Evolutionary conservation across 176 grass and related monocot genomes (phyloP).

Genomic region (Oryza officinalis): DNA sequence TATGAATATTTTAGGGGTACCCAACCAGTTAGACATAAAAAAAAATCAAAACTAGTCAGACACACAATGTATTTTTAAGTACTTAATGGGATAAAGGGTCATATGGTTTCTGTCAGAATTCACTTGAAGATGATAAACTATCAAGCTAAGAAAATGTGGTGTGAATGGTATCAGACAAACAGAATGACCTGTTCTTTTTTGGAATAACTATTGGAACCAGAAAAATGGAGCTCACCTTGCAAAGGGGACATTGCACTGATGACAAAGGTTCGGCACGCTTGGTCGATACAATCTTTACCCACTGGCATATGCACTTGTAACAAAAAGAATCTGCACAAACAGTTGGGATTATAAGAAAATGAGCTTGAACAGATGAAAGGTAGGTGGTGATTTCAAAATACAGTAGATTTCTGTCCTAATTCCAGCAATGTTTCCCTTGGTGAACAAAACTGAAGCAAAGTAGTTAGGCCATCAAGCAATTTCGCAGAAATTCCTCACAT

Average conservation of each 20-base stretch:
- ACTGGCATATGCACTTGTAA: slow-evolving; percentile 58
- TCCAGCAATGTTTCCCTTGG: neutral
- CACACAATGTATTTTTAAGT: neutral
- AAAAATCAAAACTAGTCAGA: neutral
- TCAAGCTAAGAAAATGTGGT: neutral
- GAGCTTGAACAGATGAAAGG: neutral
- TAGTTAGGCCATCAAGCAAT: neutral
- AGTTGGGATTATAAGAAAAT: neutral
- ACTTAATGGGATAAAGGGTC: neutral
- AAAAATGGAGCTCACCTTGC: slow-evolving; percentile 50
- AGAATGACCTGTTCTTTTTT: neutral
- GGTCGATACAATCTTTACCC: slow-evolving; percentile 50
- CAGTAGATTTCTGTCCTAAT: neutral
- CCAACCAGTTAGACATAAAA: neutral
- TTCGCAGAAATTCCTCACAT: neutral
- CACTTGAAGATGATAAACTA: neutral
- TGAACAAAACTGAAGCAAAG: neutral
- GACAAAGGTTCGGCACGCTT: slow-evolving; percentile 45
- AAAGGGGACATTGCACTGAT: slow-evolving; percentile 65
- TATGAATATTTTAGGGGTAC: neutral
- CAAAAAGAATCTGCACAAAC: slow-evolving; percentile 65
- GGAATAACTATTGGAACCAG: neutral
- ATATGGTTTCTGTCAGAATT: neutral
- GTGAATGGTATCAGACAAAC: neutral
- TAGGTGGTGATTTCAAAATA: neutral